Evolutionary conservation across 2,329 filamentous ascomycete species (phyloP), one percentile per base, ranked within the genome.

Genomic region (Fusarium luffae): DNA sequence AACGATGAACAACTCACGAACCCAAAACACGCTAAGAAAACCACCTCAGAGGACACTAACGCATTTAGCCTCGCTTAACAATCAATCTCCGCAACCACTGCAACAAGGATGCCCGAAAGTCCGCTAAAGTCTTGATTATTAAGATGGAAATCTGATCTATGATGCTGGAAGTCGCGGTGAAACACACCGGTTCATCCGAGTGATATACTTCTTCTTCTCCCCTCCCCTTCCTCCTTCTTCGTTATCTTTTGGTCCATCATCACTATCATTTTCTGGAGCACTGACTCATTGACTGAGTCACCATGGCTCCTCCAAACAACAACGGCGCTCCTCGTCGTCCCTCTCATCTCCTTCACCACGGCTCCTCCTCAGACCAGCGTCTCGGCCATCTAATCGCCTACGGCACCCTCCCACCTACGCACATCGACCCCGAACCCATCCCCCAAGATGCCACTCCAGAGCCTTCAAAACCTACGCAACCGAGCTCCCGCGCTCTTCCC

Each of bases 401-500:
- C 37, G 40, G 54, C 23, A 50, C 47, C 18, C 54, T 37, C 40
- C 27, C 47, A 16, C 16, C 28, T 1, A 21, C 41, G 34, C 27
- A 55, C 44, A 19, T 37, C 34, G 34, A 37, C 5, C 34, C 34
- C 34, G 34, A 37, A 28, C 49, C 23, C 14, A 18, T 27, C 12
- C 23, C 19, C 6, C 23, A 51, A 51, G 32, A 51, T 49, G 54
- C 41, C 14, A n/a, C 30, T 4, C 67, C 69, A 18, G 47, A 59
- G 5, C 69, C 70, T 3, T 49, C 73, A 9, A 70, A 70, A 18
- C 66, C 67, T 8, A 56, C 68, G 12, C 68, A 69, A n/a, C 63
- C 66, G 25, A 54, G 60, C 59, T 58, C 72, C 7, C 78, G 82
- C 25, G 80, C 78, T 25, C 72, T 84, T 7, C 82, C 80, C 1